phyloP scores from a whole-genome alignment of 441 rosid genomes.

The Arabidopsis lyrata region DNA sequence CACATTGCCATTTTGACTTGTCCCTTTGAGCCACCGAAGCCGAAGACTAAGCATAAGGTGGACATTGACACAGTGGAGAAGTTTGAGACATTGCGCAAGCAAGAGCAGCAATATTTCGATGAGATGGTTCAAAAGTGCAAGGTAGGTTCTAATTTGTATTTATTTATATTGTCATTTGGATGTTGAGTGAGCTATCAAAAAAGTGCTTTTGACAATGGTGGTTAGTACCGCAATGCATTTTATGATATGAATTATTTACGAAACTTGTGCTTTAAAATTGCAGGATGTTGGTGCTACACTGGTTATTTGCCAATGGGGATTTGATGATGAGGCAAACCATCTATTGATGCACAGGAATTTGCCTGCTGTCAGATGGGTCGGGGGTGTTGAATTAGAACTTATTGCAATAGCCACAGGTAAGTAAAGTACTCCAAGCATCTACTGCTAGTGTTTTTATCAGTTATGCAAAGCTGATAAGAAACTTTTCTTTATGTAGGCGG shows the following conservation, averaged over 20 bases:
- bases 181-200: neutral
- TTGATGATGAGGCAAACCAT: slow-evolving; percentile 99
- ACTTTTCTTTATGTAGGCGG: slow-evolving; percentile 66
- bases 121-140: slow-evolving; percentile 99
- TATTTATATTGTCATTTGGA: neutral
- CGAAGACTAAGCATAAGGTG: slow-evolving; percentile 98
- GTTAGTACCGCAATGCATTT: neutral
- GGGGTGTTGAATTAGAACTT: slow-evolving; percentile 96
- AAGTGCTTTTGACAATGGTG: neutral
- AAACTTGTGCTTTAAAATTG: slow-evolving; percentile 20
- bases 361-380: slow-evolving; percentile 99
- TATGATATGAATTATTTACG: neutral
- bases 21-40: slow-evolving; percentile 99
- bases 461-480: slow-evolving; percentile 19
- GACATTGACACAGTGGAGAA: slow-evolving; percentile 97
- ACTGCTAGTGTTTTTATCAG: neutral
- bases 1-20: slow-evolving; percentile 97
- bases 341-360: slow-evolving; percentile 90
- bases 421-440: slow-evolving; percentile 15
- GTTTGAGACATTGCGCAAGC: slow-evolving; percentile 87
- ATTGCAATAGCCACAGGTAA: slow-evolving; percentile 97
- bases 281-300: slow-evolving; percentile 98
- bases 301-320: slow-evolving; percentile 99
- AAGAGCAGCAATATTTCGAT: slow-evolving; percentile 94
- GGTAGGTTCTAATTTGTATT: slow-evolving; percentile 43